phyloP scores from a whole-genome alignment of 1,284 basidiomycete species.

The Fistulina hepatica region DNA sequence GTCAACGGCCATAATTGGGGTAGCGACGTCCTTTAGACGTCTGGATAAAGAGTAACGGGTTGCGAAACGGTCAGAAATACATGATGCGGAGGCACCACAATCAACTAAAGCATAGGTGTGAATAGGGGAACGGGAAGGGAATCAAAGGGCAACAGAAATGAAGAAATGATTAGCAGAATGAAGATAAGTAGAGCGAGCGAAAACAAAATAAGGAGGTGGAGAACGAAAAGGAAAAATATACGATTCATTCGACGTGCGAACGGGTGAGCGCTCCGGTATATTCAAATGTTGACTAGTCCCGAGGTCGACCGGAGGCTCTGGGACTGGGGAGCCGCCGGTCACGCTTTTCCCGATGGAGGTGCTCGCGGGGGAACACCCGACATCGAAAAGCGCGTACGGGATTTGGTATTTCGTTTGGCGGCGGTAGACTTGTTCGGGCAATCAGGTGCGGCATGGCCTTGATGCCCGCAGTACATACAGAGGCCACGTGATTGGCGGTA shows the following conservation, averaged over 20 bases:
- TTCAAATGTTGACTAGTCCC: no score
- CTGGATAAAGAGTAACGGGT: conserved; percentile 20
- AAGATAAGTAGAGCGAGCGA: conserved; percentile 5
- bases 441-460: conserved; percentile 1
- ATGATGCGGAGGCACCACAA: conserved; percentile 21
- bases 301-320: no score
- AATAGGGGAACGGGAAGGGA: conserved; percentile 14
- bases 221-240: no score
- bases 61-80: conserved; percentile 22
- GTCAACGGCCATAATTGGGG: conserved; percentile 2
- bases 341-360: no score
- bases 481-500: conserved; percentile 1
- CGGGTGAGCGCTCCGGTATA: no score
- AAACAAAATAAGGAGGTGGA: conserved; percentile 9
- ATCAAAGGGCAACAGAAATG: conserved; percentile 15
- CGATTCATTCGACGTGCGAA: no score
- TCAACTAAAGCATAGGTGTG: conserved; percentile 16
- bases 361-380: no score
- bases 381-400: no score
- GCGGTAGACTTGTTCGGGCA: no score
- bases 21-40: conserved; percentile 14
- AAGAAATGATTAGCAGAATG: conserved; percentile 21
- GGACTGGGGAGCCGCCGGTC: no score
- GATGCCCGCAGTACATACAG: conserved; percentile 6
- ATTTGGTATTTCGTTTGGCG: no score